Evolutionary conservation across 78 protist genomes (phyloP).

Genomic region (Dictyostelium capitatum): DNA sequence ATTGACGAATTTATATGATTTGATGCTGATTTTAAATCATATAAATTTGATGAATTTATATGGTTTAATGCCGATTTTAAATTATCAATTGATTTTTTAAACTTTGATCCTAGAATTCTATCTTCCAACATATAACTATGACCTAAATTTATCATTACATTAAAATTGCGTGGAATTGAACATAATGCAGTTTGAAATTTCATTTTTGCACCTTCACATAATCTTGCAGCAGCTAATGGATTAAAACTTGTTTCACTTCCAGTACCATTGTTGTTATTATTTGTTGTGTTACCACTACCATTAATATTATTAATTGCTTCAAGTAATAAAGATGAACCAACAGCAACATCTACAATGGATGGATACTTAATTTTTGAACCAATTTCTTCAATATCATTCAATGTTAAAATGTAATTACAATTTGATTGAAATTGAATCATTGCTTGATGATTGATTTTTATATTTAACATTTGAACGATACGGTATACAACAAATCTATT

Average conservation of each 20-base stretch:
- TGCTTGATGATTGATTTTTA: constrained; percentile 16
- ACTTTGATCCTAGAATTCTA: background rate
- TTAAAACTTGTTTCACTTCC: too few relatives aligned
- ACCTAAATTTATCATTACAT: background rate
- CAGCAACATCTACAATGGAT: background rate
- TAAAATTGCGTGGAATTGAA: constrained; percentile 4
- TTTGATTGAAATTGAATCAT: constrained; percentile 1
- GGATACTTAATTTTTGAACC: constrained; percentile 26
- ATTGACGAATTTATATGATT: background rate
- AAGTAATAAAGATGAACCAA: background rate
- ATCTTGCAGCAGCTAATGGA: background rate
- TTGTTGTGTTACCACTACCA: too few relatives aligned
- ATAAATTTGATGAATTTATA: too few relatives aligned
- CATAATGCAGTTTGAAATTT: constrained; percentile 8
- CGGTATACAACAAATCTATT: background rate
- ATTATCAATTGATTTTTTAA: constrained; percentile 4
- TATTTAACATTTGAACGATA: background rate
- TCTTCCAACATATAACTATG: background rate
- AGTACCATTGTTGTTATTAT: background rate
- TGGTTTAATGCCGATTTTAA: background rate
- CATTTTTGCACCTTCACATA: background rate
- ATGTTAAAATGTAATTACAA: background rate
- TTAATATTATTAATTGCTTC: background rate
- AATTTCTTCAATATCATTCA: constrained; percentile 32
- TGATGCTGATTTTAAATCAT: background rate